Evolutionary conservation across 75 land plant species (phyloP).

Genomic region (Pinus tabuliformis): DNA sequence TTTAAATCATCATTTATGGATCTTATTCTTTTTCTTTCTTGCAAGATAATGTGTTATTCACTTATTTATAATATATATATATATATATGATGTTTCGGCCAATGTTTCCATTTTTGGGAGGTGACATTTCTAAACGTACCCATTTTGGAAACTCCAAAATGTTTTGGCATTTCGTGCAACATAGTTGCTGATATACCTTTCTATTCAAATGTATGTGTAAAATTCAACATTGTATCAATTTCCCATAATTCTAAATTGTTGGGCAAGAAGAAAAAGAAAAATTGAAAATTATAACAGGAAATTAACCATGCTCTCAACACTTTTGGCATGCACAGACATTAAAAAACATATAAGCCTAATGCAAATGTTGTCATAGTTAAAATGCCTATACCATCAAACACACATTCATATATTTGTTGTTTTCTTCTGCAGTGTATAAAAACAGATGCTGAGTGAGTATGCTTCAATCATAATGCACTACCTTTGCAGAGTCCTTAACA

Average conservation of each 20-base stretch:
- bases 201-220: not conserved
- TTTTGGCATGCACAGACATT: not conserved
- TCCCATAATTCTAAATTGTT: not conserved
- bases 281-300: not conserved
- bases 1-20: no score
- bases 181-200: not conserved
- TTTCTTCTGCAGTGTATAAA: not conserved
- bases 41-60: no score
- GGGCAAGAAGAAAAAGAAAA: not conserved
- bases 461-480: conserved; percentile 10
- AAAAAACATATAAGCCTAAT: not conserved
- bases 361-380: not conserved
- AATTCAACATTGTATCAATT: not conserved
- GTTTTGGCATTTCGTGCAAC: no score
- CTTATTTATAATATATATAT: no score
- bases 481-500: conserved; percentile 87
- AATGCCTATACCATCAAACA: not conserved
- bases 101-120: no score
- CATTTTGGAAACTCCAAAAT: no score
- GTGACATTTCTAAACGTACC: no score
- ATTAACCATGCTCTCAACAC: not conserved
- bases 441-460: not conserved
- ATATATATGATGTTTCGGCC: no score
- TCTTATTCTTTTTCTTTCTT: no score
- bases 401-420: not conserved